Conservation (phyloP, 306 rosid species). For the Gleditsia sinensis region DNA sequence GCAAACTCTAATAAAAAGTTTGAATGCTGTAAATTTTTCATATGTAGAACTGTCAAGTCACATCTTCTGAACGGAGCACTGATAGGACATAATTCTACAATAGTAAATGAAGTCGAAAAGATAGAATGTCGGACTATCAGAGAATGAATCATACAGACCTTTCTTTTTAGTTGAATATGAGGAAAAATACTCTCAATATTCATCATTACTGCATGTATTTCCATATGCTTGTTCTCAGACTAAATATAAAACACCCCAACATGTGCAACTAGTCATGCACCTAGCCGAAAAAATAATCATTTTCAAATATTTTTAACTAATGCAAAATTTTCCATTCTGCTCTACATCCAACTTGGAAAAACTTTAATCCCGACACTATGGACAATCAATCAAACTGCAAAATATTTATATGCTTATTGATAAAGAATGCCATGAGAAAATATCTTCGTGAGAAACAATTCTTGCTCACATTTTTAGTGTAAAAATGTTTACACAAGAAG, state of each 20-base stretch:
- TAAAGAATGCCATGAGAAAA: background rate
- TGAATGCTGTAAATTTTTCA: constrained; percentile 8
- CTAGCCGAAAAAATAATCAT: background rate
- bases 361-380: background rate
- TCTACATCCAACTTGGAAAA: background rate
- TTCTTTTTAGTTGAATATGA: background rate
- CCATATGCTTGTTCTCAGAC: background rate
- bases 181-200: background rate
- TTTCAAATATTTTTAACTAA: background rate
- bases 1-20: constrained; percentile 18
- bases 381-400: background rate
- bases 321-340: background rate
- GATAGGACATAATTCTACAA: background rate
- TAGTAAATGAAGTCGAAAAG: background rate
- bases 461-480: background rate
- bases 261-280: background rate
- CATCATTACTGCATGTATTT: background rate
- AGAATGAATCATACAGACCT: background rate
- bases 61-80: background rate
- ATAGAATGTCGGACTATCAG: constrained; percentile 4
- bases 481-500: background rate
- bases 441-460: background rate
- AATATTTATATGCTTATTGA: background rate
- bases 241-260: background rate
- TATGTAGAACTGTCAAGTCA: constrained; percentile 18